A percentile compares a stretch with the other conserved stretches of the same genome.
Evolutionary conservation across 2,329 filamentous ascomycete species (phyloP).

Genomic region (Fusarium keratoplasticum): DNA sequence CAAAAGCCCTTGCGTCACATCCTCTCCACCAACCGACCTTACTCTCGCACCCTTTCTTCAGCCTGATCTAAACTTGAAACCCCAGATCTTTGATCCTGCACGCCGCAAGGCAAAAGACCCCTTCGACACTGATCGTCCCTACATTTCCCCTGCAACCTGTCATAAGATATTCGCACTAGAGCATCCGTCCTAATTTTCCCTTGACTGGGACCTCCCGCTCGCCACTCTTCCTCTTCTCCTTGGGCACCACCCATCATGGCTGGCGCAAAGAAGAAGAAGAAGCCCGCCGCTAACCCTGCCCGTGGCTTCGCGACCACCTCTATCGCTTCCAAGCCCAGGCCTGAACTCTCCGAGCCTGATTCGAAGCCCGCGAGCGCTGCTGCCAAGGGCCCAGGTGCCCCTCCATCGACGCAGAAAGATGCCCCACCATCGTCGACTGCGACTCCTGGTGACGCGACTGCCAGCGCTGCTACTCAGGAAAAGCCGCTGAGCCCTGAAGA

Average conservation of each 20-base stretch:
- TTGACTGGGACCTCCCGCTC: slow-evolving; percentile 4
- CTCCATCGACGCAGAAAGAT: slow-evolving; percentile 46
- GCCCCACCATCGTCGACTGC: slow-evolving; percentile 45
- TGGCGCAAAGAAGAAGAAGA: slow-evolving; percentile 86
- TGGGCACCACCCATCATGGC: slow-evolving; percentile 67
- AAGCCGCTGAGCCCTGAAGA: slow-evolving; percentile 82
- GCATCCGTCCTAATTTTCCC: background rate
- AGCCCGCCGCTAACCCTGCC: slow-evolving; percentile 86
- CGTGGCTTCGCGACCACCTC: slow-evolving; percentile 95
- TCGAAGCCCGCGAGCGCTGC: slow-evolving; percentile 32
- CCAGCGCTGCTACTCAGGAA: slow-evolving; percentile 38
- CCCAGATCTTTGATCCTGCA: slow-evolving; percentile 10
- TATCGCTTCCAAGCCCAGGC: slow-evolving; percentile 82
- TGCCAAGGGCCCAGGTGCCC: slow-evolving; percentile 44
- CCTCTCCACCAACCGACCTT: slow-evolving; percentile 29
- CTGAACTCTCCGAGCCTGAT: slow-evolving; percentile 63
- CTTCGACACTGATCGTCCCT: background rate
- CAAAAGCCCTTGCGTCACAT: slow-evolving; percentile 37
- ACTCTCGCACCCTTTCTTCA: slow-evolving; percentile 19
- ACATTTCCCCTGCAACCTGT: background rate
- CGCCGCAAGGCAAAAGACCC: background rate
- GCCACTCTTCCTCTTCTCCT: background rate
- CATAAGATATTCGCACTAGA: slow-evolving; percentile 2
- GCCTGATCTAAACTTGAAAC: slow-evolving; percentile 7
- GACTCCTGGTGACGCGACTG: slow-evolving; percentile 41